Evolutionary conservation across 441 rosid genomes (phyloP).

Genomic region (Erodium texanum): DNA sequence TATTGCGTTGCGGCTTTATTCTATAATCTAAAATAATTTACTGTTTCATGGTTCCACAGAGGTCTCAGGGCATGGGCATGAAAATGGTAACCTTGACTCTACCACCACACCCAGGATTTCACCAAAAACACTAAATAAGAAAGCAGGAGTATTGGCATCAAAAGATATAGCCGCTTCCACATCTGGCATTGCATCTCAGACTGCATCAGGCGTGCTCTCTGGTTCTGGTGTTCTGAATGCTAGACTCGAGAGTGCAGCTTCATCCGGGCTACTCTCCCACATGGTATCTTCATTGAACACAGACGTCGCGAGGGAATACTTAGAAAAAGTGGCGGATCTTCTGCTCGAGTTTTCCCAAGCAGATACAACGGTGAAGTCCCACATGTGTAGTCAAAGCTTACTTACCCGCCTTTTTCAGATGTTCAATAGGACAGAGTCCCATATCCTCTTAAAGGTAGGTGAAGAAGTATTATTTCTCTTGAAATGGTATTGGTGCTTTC

Average conservation of each 20-base stretch:
- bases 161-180: conserved; percentile 61
- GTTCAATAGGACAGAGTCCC: conserved; percentile 84
- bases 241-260: conserved; percentile 81
- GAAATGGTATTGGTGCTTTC: conserved; percentile 11
- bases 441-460: conserved; percentile 75
- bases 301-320: conserved; percentile 75
- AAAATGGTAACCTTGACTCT: conserved; percentile 60
- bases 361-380: conserved; percentile 80
- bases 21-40: not conserved
- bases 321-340: conserved; percentile 91
- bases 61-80: conserved; percentile 75
- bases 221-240: conserved; percentile 95
- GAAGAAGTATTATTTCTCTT: conserved; percentile 12
- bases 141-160: conserved; percentile 38
- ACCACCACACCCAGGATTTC: conserved; percentile 56
- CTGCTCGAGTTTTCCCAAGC: conserved; percentile 96
- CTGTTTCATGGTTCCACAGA: conserved; percentile 39
- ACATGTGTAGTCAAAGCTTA: conserved; percentile 89
- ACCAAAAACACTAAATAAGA: conserved; percentile 47
- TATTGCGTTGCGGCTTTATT: not conserved
- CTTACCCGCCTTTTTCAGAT: conserved; percentile 92
- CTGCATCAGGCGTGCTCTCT: conserved; percentile 86
- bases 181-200: conserved; percentile 79
- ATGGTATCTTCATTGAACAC: conserved; percentile 81
- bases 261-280: conserved; percentile 79